Conservation (phyloP, 805 yeast genomes). For the Saturnispora dispora region DNA sequence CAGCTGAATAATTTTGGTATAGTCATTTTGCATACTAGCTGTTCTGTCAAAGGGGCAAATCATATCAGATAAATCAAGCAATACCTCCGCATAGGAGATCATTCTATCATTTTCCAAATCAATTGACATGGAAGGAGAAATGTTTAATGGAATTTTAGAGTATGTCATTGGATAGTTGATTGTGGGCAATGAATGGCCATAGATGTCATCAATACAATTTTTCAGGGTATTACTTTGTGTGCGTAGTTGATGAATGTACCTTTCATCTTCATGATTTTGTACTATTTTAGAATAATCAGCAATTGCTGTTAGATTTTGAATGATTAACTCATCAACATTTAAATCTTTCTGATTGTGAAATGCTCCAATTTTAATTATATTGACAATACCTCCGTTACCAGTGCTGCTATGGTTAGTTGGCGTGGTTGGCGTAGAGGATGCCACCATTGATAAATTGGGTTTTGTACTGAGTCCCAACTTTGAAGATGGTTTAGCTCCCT, state of each 20-base stretch:
- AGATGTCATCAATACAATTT: constrained; percentile 21
- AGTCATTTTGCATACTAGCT: constrained; percentile 10
- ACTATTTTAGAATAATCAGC: constrained; percentile 18
- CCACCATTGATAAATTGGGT: constrained; percentile 5
- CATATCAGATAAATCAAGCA: constrained; percentile 17
- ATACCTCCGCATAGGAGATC: constrained; percentile 22
- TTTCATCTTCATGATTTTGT: constrained; percentile 20
- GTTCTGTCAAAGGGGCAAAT: constrained; percentile 3
- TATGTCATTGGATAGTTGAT: constrained; percentile 22
- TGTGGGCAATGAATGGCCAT: constrained; percentile 7
- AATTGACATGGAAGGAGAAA: constrained; percentile 12
- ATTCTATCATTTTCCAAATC: constrained; percentile 22
- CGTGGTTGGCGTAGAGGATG: constrained; percentile 3
- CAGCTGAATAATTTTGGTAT: constrained; percentile 23
- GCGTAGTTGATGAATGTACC: constrained; percentile 17
- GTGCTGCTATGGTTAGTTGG: neutral
- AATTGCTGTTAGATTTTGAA: constrained; percentile 12
- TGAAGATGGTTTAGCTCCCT: constrained; percentile 7
- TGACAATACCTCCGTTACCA: constrained; percentile 1
- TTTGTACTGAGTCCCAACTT: neutral
- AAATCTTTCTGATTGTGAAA: constrained; percentile 6
- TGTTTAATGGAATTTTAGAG: constrained; percentile 19
- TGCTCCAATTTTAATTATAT: constrained; percentile 11
- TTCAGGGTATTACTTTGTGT: constrained; percentile 13
- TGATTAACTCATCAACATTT: neutral